Conservation (phyloP, 371 early-diverging fungal species). For the Zychaea mexicana region DNA sequence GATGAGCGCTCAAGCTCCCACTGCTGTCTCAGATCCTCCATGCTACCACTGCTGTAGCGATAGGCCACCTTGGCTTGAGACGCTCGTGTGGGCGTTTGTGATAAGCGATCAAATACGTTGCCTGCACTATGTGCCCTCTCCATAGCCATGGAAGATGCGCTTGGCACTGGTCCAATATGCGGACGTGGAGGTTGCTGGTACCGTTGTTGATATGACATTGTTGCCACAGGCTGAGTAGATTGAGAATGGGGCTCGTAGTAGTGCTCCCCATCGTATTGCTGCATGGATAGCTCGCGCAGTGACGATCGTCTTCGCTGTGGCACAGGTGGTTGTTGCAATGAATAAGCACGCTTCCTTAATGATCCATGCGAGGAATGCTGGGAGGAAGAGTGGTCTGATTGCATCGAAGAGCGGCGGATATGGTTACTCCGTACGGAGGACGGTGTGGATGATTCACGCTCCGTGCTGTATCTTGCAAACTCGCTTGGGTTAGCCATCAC, state of each 20-base stretch:
- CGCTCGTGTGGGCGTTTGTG: conserved; percentile 52
- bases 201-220: conserved; percentile 23
- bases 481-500: conserved; percentile 26
- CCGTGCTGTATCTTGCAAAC: conserved; percentile 37
- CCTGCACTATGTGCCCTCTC: conserved; percentile 29
- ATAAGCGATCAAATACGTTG: conserved; percentile 51
- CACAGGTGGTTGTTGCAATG: conserved; percentile 24
- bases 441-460: conserved; percentile 46
- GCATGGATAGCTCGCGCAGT: conserved; percentile 23
- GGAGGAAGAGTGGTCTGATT: conserved; percentile 38
- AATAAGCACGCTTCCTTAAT: conserved; percentile 26
- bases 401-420: conserved; percentile 43
- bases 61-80: conserved; percentile 46
- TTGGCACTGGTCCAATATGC: conserved; percentile 12
- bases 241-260: neutral
- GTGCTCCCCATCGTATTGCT: neutral
- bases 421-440: conserved; percentile 45
- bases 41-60: conserved; percentile 48
- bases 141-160: conserved; percentile 23
- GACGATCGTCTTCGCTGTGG: conserved; percentile 25
- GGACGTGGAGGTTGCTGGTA: conserved; percentile 12
- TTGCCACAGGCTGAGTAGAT: conserved; percentile 7
- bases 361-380: conserved; percentile 18
- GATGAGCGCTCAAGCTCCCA: conserved; percentile 41
- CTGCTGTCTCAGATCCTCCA: conserved; percentile 40